These are phyloP conservation scores for Candida verbasci DNA, from an alignment of 805 yeast species.

Conservation along the genomic window DNA sequence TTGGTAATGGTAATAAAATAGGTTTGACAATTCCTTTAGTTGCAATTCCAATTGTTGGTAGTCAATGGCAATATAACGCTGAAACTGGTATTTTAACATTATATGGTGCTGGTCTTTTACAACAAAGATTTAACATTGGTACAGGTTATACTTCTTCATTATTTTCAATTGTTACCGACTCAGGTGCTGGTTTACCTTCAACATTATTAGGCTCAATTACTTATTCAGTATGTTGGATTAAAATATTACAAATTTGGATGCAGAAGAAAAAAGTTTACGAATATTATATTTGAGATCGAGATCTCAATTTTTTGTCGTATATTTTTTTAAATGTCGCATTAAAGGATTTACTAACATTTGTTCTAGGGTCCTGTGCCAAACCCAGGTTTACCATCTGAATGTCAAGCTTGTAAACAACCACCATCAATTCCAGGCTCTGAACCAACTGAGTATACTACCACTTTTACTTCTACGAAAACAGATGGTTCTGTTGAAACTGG, in stretches of 20 bases:
- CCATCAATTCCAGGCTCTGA: conserved; percentile 14
- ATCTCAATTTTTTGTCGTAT: too few species aligned
- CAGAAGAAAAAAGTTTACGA: too few species aligned
- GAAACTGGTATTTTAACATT: conserved; percentile 19
- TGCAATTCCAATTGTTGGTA: conserved; percentile 1
- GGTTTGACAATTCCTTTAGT: conserved; percentile 11
- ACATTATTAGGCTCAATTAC: conserved; percentile 15
- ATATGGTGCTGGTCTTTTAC: conserved; percentile 4
- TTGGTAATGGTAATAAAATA: conserved; percentile 20
- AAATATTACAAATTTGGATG: too few species aligned
- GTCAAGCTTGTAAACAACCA: conserved; percentile 15
- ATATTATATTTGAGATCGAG: conserved; percentile 5
- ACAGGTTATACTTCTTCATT: conserved; percentile 15
- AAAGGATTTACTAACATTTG: conserved; percentile 3
- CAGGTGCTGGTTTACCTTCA: conserved; percentile 16
- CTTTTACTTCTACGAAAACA: conserved; percentile 5
- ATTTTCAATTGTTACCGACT: conserved; percentile 13
- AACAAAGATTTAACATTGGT: conserved; percentile 18
- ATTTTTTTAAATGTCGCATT: too few species aligned
- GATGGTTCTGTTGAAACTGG: conserved; percentile 8
- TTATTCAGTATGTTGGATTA: conserved; percentile 8
- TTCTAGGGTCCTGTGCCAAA: conserved; percentile 15
- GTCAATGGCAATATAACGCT: conserved; percentile 9
- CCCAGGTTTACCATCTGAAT: conserved; percentile 17
- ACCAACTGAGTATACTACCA: conserved; percentile 13